These are phyloP conservation scores for Aegilops sharonensis DNA, from an alignment of 176 grass and related monocot species.

Conservation along the genomic window DNA sequence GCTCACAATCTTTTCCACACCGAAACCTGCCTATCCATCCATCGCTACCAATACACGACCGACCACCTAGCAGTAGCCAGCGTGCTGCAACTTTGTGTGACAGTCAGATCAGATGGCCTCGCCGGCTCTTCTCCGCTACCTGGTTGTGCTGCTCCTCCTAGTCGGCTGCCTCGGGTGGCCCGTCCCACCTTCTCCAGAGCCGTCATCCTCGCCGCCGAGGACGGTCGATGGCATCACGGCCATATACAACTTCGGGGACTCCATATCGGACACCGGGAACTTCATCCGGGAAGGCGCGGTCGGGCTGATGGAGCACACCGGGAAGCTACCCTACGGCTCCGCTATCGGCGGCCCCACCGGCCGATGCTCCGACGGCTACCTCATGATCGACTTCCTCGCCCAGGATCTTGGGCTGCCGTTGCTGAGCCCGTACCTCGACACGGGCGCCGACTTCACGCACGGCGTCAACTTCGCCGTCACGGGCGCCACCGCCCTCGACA, in stretches of 20 bases:
- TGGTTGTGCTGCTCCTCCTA: neutral
- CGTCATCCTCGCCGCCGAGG: neutral
- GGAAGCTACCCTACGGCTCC: constrained; percentile 10
- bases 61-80: neutral
- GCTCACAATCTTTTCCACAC: neutral
- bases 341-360: constrained; percentile 18
- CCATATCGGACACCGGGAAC: constrained; percentile 29
- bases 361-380: constrained; percentile 23
- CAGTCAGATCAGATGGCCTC: neutral
- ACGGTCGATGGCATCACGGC: constrained; percentile 12
- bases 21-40: neutral
- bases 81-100: no score
- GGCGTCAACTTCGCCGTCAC: constrained; percentile 58
- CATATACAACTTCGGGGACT: constrained; percentile 39
- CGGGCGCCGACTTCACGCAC: constrained; percentile 29
- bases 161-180: neutral
- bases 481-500: constrained; percentile 44
- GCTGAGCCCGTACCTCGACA: constrained; percentile 42
- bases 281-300: constrained; percentile 23
- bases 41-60: neutral
- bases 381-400: constrained; percentile 39
- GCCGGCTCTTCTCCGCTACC: neutral
- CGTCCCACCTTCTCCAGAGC: neutral
- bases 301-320: constrained; percentile 2
- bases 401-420: constrained; percentile 33